These are phyloP conservation scores for Globisporangium uncinulatum DNA, from an alignment of 352 stramenopile genomes.

Conservation along the genomic window DNA sequence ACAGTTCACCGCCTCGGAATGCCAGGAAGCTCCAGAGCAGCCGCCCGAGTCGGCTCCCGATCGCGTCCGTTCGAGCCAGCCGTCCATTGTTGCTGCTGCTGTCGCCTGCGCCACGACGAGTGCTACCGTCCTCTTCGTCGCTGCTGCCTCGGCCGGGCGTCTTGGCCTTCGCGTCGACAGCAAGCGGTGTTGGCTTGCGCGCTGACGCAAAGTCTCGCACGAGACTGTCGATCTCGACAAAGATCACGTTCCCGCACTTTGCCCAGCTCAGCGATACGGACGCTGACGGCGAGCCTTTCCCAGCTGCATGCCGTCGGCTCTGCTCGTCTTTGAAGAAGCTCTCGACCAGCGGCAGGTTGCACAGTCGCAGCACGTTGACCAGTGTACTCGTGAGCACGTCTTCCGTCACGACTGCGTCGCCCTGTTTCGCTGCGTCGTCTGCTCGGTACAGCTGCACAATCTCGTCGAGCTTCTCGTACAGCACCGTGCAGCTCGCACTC, in stretches of 20 bases:
- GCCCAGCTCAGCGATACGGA: slow-evolving; percentile 51
- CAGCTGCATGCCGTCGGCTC: background rate
- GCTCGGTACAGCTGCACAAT: slow-evolving; percentile 63
- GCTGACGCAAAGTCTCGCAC: slow-evolving; percentile 72
- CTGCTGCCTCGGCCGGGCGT: slow-evolving; percentile 9
- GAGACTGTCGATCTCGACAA: slow-evolving; percentile 75
- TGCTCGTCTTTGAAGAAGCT: slow-evolving; percentile 56
- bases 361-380: slow-evolving; percentile 61
- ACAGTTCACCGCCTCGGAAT: slow-evolving; percentile 74
- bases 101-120: background rate
- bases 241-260: slow-evolving; percentile 80
- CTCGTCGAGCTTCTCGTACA: slow-evolving; percentile 83
- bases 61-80: slow-evolving; percentile 32
- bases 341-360: slow-evolving; percentile 74
- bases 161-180: slow-evolving; percentile 16
- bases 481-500: slow-evolving; percentile 58
- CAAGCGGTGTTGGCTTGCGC: slow-evolving; percentile 22
- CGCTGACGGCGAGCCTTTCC: slow-evolving; percentile 12
- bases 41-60: slow-evolving; percentile 55
- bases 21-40: slow-evolving; percentile 78
- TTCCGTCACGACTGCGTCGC: slow-evolving; percentile 27
- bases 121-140: slow-evolving; percentile 17
- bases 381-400: slow-evolving; percentile 60
- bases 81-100: slow-evolving; percentile 1
- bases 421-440: slow-evolving; percentile 6